Evolutionary conservation across 768 basidiomycete species (phyloP).

Genomic region (Melanogaster broomeanus): DNA sequence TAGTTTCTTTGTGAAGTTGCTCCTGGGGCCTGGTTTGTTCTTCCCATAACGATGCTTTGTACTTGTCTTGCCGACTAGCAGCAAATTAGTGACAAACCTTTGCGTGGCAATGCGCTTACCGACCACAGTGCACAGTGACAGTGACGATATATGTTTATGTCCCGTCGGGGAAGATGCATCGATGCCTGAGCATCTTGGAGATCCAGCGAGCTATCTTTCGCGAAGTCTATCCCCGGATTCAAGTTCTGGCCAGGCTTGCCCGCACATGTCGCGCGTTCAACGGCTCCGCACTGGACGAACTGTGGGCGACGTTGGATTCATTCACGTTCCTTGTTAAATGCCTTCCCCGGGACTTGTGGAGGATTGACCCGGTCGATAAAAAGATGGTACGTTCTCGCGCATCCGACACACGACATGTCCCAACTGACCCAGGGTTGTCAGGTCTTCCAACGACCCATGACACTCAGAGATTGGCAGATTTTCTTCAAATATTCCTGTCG

Average conservation of each 20-base stretch:
- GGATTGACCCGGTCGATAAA: constrained; percentile 2
- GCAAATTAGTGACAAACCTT: no score
- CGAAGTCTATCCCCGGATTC: constrained; percentile 13
- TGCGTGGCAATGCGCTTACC: no score
- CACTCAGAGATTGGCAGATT: constrained; percentile 26
- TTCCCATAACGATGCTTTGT: background rate
- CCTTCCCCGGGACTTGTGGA: constrained; percentile 32
- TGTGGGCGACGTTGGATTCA: constrained; percentile 24
- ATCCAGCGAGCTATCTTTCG: constrained; percentile 26
- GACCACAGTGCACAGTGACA: no score
- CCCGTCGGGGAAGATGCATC: constrained; percentile 16
- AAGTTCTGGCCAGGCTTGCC: constrained; percentile 22
- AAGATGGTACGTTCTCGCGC: constrained; percentile 12
- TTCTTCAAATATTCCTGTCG: constrained; percentile 30
- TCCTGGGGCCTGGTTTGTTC: background rate
- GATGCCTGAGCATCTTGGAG: constrained; percentile 27
- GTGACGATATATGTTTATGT: no score
- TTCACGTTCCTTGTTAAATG: constrained; percentile 22
- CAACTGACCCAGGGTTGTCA: constrained; percentile 12
- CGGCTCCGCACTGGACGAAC: constrained; percentile 21
- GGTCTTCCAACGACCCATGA: constrained; percentile 27
- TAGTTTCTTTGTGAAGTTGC: constrained; percentile 13
- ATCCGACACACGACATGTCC: background rate
- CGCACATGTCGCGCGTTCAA: constrained; percentile 27
- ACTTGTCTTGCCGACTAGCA: background rate